These are phyloP conservation scores for Paracoccidioides lutzii DNA, from an alignment of 2,329 filamentous ascomycete genomes.

Conservation along the genomic window DNA sequence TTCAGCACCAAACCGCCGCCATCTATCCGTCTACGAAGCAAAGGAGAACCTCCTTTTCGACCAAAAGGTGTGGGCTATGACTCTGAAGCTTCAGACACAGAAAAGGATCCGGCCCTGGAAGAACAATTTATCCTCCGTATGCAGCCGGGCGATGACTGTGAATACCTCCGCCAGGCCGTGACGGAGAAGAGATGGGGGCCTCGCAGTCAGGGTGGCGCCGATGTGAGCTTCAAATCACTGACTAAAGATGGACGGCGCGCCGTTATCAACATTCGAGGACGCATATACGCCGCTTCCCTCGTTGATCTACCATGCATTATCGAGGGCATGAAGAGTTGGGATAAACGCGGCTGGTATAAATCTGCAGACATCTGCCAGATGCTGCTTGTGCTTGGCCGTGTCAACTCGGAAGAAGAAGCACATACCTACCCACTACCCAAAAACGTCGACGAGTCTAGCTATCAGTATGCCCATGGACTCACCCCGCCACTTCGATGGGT, in stretches of 20 bases:
- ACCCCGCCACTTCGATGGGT: conserved; percentile 82
- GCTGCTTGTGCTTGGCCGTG: conserved; percentile 61
- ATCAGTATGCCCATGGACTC: conserved; percentile 72
- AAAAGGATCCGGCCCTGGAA: conserved; percentile 76
- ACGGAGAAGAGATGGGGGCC: conserved; percentile 65
- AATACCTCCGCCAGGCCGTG: conserved; percentile 66
- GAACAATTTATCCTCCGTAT: conserved; percentile 84
- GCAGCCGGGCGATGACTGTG: conserved; percentile 70
- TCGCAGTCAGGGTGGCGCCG: conserved; percentile 52
- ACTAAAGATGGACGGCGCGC: conserved; percentile 56
- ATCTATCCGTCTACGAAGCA: conserved; percentile 48
- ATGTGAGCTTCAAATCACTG: conserved; percentile 70
- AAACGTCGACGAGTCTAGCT: conserved; percentile 52
- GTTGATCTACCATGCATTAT: conserved; percentile 78
- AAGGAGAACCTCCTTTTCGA: conserved; percentile 55
- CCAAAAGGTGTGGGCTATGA: conserved; percentile 84
- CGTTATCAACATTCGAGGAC: conserved; percentile 54
- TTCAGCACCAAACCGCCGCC: conserved; percentile 29
- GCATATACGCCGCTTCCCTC: conserved; percentile 62
- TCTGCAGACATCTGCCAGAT: conserved; percentile 81
- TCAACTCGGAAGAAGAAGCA: conserved; percentile 54
- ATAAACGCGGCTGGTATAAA: conserved; percentile 77
- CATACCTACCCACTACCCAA: conserved; percentile 53
- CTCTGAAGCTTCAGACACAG: conserved; percentile 83
- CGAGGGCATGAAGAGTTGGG: conserved; percentile 89